Base-by-base conservation (phyloP, 345 rosid genomes). In the Chamaenerion angustifolium region DNA sequence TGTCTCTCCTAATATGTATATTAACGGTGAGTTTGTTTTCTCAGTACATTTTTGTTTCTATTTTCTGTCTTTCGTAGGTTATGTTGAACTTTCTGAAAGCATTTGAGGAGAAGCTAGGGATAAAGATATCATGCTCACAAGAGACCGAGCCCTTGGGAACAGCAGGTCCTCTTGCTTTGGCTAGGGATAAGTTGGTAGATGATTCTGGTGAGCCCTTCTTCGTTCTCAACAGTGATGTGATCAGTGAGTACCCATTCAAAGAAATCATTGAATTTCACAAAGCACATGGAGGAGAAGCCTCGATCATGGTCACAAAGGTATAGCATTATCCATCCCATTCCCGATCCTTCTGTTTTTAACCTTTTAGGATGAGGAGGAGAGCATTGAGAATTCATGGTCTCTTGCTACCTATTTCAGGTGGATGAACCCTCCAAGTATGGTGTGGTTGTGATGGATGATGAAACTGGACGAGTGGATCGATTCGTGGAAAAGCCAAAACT, bases 271-370 rank as follows among this genome's bases (percentile, higher is more conserved):
- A 67, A 52, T 92, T 92, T 68, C 98, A 92, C 62, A 82, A 82
- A 62, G 48, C 73, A 67, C 98, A 92, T 44, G 95, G 96, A 42
- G 96, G 96, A 44, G 98, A 92, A 66, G 98, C 98, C 42, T 92
- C 98, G 64, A 92, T 92, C 13, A 87, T 92, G 98, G 98, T 92
- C 21, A 92, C 98, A 49, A 87, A 92, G 95, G 98, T n/a, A n/a
- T n/a, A n/a, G n/a, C n/a, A n/a, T n/a, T n/a, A n/a, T n/a, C n/a
- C n/a, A n/a, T n/a, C n/a, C n/a, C n/a, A n/a, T n/a, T n/a, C n/a
- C n/a, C n/a, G n/a, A n/a, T n/a, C n/a, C n/a, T n/a, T n/a, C n/a
- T n/a, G n/a, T n/a, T n/a, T n/a, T n/a, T n/a, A n/a, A n/a, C n/a
- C n/a, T n/a, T n/a, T n/a, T n/a, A n/a, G n/a, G n/a, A n/a, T n/a